A percentile compares a stretch with the other conserved stretches of the same genome.
Conservation (phyloP, 495 filamentous ascomycete species). For the Halenospora varia region DNA sequence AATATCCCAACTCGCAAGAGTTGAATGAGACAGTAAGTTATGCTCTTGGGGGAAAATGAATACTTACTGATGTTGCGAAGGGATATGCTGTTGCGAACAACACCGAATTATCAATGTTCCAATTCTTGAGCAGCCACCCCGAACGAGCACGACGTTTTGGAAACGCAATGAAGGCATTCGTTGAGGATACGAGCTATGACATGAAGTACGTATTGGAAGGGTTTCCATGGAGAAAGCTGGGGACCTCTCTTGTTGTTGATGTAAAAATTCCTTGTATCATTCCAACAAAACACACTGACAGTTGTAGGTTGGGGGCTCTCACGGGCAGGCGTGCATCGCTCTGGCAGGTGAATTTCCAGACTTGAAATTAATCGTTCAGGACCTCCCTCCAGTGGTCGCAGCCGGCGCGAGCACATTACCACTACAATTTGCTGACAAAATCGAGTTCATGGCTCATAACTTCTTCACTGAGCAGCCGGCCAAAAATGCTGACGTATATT, state of each 20-base stretch:
- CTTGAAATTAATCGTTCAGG: conserved; percentile 33
- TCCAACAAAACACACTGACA: background rate
- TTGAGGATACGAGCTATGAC: conserved; percentile 10
- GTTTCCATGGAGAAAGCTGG: conserved; percentile 28
- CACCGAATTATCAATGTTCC: background rate
- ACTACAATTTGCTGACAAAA: conserved; percentile 29
- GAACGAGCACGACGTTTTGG: background rate
- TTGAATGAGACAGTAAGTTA: conserved; percentile 23
- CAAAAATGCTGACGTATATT: conserved; percentile 47
- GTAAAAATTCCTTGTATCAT: conserved; percentile 3
- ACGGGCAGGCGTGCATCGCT: conserved; percentile 24
- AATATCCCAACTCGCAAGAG: conserved; percentile 24
- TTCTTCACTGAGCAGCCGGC: conserved; percentile 46
- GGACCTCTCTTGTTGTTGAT: conserved; percentile 31
- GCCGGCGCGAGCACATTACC: conserved; percentile 27
- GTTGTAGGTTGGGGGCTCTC: conserved; percentile 27
- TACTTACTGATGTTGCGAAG: background rate
- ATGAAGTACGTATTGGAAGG: conserved; percentile 21
- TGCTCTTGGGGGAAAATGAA: too few relatives aligned
- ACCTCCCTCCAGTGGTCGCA: conserved; percentile 26
- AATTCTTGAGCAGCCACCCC: background rate
- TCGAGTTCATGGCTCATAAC: conserved; percentile 43
- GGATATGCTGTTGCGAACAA: background rate
- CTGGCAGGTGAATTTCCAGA: conserved; percentile 27
- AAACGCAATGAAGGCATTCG: background rate